A percentile compares a stretch with the other conserved stretches of the same genome.
phyloP scores from a whole-genome alignment of 495 filamentous ascomycete genomes.

The Cercophora sp. region DNA sequence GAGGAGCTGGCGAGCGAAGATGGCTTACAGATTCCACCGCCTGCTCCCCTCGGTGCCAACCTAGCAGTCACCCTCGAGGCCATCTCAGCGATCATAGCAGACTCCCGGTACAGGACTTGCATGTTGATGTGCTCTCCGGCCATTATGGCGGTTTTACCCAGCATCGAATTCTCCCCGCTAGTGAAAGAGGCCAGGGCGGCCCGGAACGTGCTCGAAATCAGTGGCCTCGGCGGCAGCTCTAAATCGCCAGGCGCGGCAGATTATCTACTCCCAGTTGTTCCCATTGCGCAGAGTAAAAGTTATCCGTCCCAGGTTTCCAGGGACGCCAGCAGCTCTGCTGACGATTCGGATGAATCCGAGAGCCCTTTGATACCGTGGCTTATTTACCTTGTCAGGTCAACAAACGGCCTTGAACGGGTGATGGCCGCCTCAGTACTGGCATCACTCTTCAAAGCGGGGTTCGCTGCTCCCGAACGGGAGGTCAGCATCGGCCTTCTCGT shows the following conservation, averaged over 20 bases:
- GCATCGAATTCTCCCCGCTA: constrained; percentile 23
- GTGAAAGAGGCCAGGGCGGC: constrained; percentile 24
- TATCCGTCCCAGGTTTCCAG: constrained; percentile 15
- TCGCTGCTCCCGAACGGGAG: constrained; percentile 59
- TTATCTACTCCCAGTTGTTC: constrained; percentile 51
- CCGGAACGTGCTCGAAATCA: constrained; percentile 35
- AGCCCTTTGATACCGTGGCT: constrained; percentile 82
- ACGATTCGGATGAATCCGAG: constrained; percentile 60
- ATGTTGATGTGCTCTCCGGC: constrained; percentile 74
- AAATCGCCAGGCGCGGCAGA: too few species aligned
- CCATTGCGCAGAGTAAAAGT: constrained; percentile 19
- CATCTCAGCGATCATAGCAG: constrained; percentile 70
- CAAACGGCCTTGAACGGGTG: constrained; percentile 60
- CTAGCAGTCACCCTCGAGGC: constrained; percentile 75
- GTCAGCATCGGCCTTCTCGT: constrained; percentile 61
- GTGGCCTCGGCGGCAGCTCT: constrained; percentile 33
- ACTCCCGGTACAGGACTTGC: constrained; percentile 72
- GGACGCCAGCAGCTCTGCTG: constrained; percentile 25
- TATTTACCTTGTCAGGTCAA: constrained; percentile 62
- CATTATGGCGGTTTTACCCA: constrained; percentile 68
- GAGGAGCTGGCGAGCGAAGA: constrained; percentile 41
- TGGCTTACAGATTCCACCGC: constrained; percentile 45
- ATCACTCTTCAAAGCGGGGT: constrained; percentile 65
- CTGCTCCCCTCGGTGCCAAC: constrained; percentile 56
- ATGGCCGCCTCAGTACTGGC: constrained; percentile 78